Evolutionary conservation across 176 grass and related monocot genomes (phyloP), one percentile per base, ranked within the genome.

Genomic region (Phoenix dactylifera): DNA sequence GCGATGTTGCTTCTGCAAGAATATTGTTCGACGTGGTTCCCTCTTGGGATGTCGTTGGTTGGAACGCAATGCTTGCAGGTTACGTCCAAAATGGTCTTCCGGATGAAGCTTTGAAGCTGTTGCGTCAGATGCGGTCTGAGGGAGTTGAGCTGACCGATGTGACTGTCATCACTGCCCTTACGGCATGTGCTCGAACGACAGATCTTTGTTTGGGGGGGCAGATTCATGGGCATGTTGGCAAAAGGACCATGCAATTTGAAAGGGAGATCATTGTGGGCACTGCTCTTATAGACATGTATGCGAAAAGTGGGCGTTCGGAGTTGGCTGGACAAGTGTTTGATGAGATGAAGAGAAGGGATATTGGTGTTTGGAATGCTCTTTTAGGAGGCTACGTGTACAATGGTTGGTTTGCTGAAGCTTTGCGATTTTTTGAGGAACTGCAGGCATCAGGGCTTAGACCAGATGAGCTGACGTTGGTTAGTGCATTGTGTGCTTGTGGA

Each of bases 331-430:
- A 71, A 19, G 39, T 71, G 22, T 71, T 71, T 24, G n/a, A 59
- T 6, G 68, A 71, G 23, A 60, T 71, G 68, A 24, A 23, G 26
- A 22, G 1, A 18, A 59, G 18, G 59, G 55, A 71, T 22, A 48
- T 71, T 22, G 56, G 55, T 17, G 22, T 19, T 22, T 71, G 68
- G 68, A 71, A 71, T 59, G 55, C 68, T 24, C 55, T 71, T 18
- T 51, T 71, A n/a, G 55, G 55, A 6, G 68, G 22, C 15, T 71
- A 71, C 15, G 68, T 71, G 16, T 44, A 30, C 7, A 51, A 71
- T 26, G 56, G 55, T 23, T 50, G 20, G 44, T 71, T 71, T 44
- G 48, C 18, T 17, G 35, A 71, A 18, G 68, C 56, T 15, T 26
- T 71, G n/a, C 20, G 60, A 18, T 26, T 60, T 5, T 71, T 51